Percentiles rank a stretch among this genome's conserved stretches.
phyloP scores from a whole-genome alignment of 176 grass and related monocot genomes.

The Thalia dealbata region DNA sequence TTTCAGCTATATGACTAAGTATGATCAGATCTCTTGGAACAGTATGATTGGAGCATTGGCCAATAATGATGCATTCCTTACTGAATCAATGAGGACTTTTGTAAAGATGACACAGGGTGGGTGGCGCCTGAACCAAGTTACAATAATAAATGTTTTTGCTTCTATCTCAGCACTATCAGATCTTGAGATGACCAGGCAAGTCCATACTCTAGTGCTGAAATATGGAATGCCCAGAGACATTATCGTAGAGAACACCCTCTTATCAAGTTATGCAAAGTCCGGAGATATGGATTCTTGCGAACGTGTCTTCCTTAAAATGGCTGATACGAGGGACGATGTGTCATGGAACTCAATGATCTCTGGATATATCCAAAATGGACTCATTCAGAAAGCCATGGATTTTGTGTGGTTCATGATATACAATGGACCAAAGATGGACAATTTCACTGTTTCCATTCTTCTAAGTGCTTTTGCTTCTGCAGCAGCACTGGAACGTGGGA shows the following conservation, averaged over 20 bases:
- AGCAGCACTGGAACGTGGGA: slow-evolving; percentile 53
- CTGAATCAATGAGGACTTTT: slow-evolving; percentile 40
- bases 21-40: slow-evolving; percentile 74
- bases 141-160: slow-evolving; percentile 60
- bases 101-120: slow-evolving; percentile 56
- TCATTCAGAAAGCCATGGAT: slow-evolving; percentile 66
- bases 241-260: slow-evolving; percentile 56
- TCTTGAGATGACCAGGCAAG: slow-evolving; percentile 52
- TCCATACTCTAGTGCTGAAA: slow-evolving; percentile 53
- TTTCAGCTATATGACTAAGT: slow-evolving; percentile 43
- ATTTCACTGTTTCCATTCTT: slow-evolving; percentile 55
- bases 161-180: slow-evolving; percentile 41
- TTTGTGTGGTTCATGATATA: slow-evolving; percentile 65
- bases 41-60: slow-evolving; percentile 59
- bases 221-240: slow-evolving; percentile 45
- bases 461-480: slow-evolving; percentile 65
- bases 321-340: slow-evolving; percentile 44
- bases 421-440: slow-evolving; percentile 52
- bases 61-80: slow-evolving; percentile 29
- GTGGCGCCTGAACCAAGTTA: slow-evolving; percentile 51
- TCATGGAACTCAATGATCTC: slow-evolving; percentile 80
- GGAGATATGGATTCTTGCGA: slow-evolving; percentile 52
- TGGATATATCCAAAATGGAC: slow-evolving; percentile 67
- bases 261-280: slow-evolving; percentile 76
- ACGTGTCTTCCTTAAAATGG: slow-evolving; percentile 47